Base-by-base conservation (phyloP, 495 filamentous ascomycete species). In the Neurospora africana region DNA sequence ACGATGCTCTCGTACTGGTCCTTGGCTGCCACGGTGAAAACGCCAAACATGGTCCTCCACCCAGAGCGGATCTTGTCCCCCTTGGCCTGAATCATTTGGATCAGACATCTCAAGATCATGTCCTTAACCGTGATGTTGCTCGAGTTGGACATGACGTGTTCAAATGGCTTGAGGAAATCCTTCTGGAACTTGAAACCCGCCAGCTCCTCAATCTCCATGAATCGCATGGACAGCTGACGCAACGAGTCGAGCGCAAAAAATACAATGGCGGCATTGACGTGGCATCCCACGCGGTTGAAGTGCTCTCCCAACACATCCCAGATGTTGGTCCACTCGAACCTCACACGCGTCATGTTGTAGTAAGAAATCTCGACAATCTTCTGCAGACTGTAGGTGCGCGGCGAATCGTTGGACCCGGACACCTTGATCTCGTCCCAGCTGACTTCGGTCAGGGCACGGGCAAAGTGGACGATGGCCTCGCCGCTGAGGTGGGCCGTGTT, bases 161-260 rank as follows among this genome's bases (percentile, higher is more conserved):
- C 94, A 74, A 99, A 99, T 0, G 95, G 95, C 80, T 97, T 98
- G 36, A 98, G 85, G 82, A 99, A 98, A 76, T 99, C 95, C 79
- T 99, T 99, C 76, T 99, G 95, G 79, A 99, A 99, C 79, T 98
- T 98, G 89, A 99, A 99, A 75, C 97, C 96, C 0, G 95, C 92
- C 73, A 99, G 82, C 79, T 99, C 95, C 74, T 97, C 96, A 73
- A 98, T 93, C 81, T 99, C 96, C 90, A 99, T 92, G 81, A 98
- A 99, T 3, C 93, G 90, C 94, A 98, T 98, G 0, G 94, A 97
- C 44, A 99, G 84, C 79, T 99, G 95, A 40, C 95, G 89, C 44
- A 99, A 82, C 1, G 94, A 97, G 79, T 99, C 94, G 37, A 99
- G 85, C 2, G 95, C 96, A 78, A 98, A 98, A 84, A 96, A 98